Percentiles rank a stretch among this genome's conserved stretches.
Conservation (phyloP, 129 eudicot species). For the Tagetes patula region DNA sequence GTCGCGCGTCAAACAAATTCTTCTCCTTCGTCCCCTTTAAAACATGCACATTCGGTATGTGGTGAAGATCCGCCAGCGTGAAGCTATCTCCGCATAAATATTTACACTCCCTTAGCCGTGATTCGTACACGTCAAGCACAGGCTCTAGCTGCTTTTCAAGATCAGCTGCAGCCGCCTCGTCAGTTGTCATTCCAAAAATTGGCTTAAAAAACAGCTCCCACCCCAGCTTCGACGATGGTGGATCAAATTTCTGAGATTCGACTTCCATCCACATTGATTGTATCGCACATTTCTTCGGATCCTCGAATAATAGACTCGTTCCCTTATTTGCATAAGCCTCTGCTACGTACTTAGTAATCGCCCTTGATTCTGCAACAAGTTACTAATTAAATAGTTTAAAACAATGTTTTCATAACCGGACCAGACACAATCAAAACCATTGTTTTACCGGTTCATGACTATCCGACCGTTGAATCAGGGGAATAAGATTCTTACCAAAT, state of each 20-base stretch:
- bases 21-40: conserved; percentile 44
- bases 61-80: conserved; percentile 51
- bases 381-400: neutral
- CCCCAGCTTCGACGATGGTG: conserved; percentile 11
- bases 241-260: conserved; percentile 29
- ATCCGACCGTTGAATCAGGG: too few relatives aligned
- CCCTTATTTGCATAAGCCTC: conserved; percentile 42
- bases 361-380: conserved; percentile 46
- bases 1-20: conserved; percentile 40
- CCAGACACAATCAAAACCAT: too few relatives aligned
- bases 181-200: neutral
- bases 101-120: conserved; percentile 38
- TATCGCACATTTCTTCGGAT: conserved; percentile 32
- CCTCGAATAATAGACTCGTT: conserved; percentile 29
- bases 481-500: conserved; percentile 32
- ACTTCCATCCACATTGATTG: conserved; percentile 32
- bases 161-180: conserved; percentile 19
- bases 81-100: conserved; percentile 49
- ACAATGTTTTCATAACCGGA: too few relatives aligned
- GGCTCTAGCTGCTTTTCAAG: conserved; percentile 28
- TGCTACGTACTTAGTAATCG: conserved; percentile 40
- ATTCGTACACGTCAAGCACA: conserved; percentile 53
- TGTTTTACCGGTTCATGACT: too few relatives aligned
- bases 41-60: conserved; percentile 21
- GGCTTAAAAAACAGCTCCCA: conserved; percentile 9